These are phyloP conservation scores for Termitomyces sp. DNA, from an alignment of 768 basidiomycete genomes.

Conservation along the genomic window DNA sequence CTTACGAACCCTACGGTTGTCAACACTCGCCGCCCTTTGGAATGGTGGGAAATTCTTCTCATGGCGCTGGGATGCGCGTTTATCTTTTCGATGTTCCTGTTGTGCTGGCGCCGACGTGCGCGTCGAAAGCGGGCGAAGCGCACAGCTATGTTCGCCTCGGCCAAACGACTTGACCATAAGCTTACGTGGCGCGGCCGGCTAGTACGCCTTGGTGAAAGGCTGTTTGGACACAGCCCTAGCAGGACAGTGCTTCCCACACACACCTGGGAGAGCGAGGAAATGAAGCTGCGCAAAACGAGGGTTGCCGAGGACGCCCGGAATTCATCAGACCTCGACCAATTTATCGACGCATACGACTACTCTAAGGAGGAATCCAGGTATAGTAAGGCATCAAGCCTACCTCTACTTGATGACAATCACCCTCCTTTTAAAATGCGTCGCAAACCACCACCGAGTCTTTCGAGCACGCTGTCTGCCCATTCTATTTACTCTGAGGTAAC, in stretches of 20 bases:
- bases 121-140: constrained; percentile 66
- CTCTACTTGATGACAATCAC: constrained; percentile 31
- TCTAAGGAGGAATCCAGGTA: constrained; percentile 38
- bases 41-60: constrained; percentile 85
- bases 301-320: constrained; percentile 51
- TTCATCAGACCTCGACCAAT: constrained; percentile 48
- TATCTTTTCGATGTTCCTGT: constrained; percentile 65
- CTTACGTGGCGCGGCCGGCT: constrained; percentile 57
- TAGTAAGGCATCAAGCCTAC: constrained; percentile 39
- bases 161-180: constrained; percentile 50
- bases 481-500: constrained; percentile 73
- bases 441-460: constrained; percentile 18
- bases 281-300: constrained; percentile 49
- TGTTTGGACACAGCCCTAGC: constrained; percentile 49
- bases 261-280: constrained; percentile 38
- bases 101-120: constrained; percentile 69
- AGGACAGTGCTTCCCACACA: constrained; percentile 20
- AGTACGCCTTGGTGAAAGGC: constrained; percentile 51
- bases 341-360: constrained; percentile 50
- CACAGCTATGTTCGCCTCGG: constrained; percentile 63
- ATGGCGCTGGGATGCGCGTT: constrained; percentile 82
- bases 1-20: constrained; percentile 48
- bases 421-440: constrained; percentile 14
- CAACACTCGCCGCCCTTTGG: constrained; percentile 35
- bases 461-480: constrained; percentile 37